These are phyloP conservation scores for Daldinia grandis DNA, from an alignment of 495 filamentous ascomycete species.

Conservation along the genomic window DNA sequence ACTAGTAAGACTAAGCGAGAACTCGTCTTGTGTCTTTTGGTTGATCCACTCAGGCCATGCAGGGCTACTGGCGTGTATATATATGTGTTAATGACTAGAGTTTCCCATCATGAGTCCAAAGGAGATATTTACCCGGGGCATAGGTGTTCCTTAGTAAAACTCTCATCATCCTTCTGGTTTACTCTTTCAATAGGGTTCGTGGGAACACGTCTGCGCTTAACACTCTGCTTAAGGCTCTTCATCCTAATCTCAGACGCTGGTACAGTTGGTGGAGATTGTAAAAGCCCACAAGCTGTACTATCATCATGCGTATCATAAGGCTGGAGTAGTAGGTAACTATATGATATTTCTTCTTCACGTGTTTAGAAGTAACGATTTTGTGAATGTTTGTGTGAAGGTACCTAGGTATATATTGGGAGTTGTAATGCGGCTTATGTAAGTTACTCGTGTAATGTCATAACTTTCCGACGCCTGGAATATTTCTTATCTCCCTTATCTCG, in stretches of 20 bases:
- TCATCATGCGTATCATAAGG: constrained; percentile 9
- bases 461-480: background rate
- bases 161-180: constrained; percentile 54
- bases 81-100: constrained; percentile 9
- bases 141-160: constrained; percentile 57
- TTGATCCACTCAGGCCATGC: constrained; percentile 58
- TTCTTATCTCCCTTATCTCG: background rate
- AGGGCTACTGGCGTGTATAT: constrained; percentile 21
- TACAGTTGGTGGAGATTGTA: background rate
- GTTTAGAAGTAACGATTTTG: background rate
- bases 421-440: background rate
- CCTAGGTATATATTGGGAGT: background rate
- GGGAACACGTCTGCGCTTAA: constrained; percentile 46
- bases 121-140: constrained; percentile 46
- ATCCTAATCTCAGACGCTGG: constrained; percentile 14
- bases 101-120: too few relatives aligned
- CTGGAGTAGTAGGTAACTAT: background rate
- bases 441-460: background rate
- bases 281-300: background rate
- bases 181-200: constrained; percentile 54
- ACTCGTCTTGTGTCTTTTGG: constrained; percentile 48
- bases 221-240: constrained; percentile 16
- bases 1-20: constrained; percentile 58
- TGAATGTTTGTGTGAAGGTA: background rate
- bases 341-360: background rate